Percentiles rank a stretch among this genome's conserved stretches.
phyloP scores from a whole-genome alignment of 768 basidiomycete genomes.

The Leccinellum rugosiceps region DNA sequence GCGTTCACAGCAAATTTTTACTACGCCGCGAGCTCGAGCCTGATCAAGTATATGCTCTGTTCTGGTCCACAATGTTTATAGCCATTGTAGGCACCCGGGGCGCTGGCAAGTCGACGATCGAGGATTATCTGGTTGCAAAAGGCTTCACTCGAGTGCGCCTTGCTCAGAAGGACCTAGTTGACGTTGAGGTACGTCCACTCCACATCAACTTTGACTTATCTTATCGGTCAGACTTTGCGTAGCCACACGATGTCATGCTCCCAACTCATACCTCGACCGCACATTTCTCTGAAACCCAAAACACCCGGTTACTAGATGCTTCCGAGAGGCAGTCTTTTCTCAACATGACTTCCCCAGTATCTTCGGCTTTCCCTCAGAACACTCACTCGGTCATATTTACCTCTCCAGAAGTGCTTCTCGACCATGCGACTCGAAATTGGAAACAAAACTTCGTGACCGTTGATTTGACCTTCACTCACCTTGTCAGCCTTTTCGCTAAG shows the following conservation, averaged over 20 bases:
- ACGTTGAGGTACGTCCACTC: constrained; percentile 13
- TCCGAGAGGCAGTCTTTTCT: constrained; percentile 17
- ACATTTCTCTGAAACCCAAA: not conserved
- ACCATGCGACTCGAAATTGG: constrained; percentile 82
- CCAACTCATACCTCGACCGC: not conserved
- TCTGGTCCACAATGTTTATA: constrained; percentile 52
- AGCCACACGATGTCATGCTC: constrained; percentile 5
- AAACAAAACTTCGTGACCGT: constrained; percentile 72
- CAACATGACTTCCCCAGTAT: constrained; percentile 18
- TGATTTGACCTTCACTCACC: constrained; percentile 54
- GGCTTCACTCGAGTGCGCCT: constrained; percentile 55
- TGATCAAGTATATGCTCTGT: too few species aligned
- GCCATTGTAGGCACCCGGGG: constrained; percentile 61
- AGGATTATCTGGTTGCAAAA: constrained; percentile 57
- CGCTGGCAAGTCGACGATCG: constrained; percentile 59
- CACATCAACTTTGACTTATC: not conserved
- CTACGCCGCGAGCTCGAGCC: too few species aligned
- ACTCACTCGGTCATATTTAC: constrained; percentile 34
- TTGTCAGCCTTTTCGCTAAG: constrained; percentile 70
- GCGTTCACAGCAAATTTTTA: too few species aligned
- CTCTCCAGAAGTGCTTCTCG: constrained; percentile 54
- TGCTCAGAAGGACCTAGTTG: constrained; percentile 8
- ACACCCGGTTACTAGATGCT: not conserved
- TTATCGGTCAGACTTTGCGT: not conserved
- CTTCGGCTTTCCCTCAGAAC: constrained; percentile 20